Conservation (phyloP, 208 protist species). For the Trypanosoma platydactyli region DNA sequence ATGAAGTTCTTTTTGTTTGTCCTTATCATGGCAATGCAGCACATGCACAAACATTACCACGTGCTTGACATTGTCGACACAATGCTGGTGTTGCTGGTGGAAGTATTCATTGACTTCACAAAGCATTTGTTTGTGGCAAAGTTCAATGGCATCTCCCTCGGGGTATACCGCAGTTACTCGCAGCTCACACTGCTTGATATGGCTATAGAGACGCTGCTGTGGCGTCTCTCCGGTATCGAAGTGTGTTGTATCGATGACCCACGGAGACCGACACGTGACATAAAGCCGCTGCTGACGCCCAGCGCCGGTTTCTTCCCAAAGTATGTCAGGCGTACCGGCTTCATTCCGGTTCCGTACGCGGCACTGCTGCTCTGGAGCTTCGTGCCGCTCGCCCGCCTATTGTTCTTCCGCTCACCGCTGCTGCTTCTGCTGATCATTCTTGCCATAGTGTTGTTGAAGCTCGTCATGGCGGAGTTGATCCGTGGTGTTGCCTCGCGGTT, state of each 20-base stretch:
- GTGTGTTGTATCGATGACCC: slow-evolving; percentile 26
- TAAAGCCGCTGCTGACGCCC: slow-evolving; percentile 31
- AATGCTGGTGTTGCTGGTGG: slow-evolving; percentile 46
- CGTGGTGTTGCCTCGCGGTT: slow-evolving; percentile 31
- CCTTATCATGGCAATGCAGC: slow-evolving; percentile 73
- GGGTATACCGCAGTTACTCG: slow-evolving; percentile 57
- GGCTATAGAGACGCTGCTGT: slow-evolving; percentile 40
- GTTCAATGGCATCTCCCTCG: slow-evolving; percentile 81
- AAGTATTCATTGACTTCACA: slow-evolving; percentile 87
- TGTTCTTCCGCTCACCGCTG: slow-evolving; percentile 30
- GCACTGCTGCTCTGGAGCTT: slow-evolving; percentile 49
- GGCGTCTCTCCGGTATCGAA: slow-evolving; percentile 32
- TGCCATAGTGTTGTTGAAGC: slow-evolving; percentile 30
- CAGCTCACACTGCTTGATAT: slow-evolving; percentile 50
- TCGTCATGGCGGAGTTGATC: slow-evolving; percentile 31
- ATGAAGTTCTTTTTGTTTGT: slow-evolving; percentile 85
- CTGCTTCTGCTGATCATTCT: slow-evolving; percentile 25
- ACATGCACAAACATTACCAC: slow-evolving; percentile 42
- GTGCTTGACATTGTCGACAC: slow-evolving; percentile 35
- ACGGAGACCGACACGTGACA: not conserved
- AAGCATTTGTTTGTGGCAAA: slow-evolving; percentile 92
- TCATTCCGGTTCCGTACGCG: slow-evolving; percentile 45
- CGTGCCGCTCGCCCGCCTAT: slow-evolving; percentile 24
- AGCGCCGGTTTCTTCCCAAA: slow-evolving; percentile 46
- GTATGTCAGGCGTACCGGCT: slow-evolving; percentile 37